These are phyloP conservation scores for Phaffia australis DNA, from an alignment of 768 basidiomycete species.

Conservation along the genomic window DNA sequence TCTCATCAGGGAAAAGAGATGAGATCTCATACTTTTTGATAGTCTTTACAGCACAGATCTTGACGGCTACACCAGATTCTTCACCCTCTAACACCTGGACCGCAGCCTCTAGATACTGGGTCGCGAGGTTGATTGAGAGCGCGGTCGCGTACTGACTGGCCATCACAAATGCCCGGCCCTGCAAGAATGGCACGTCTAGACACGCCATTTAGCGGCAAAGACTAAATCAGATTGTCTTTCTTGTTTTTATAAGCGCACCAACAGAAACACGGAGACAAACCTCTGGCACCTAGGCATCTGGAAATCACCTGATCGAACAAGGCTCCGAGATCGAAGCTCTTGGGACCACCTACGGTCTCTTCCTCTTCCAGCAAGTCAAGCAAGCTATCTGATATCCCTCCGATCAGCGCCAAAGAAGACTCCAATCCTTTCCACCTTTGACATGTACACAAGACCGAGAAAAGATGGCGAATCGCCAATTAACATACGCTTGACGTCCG, in stretches of 20 bases:
- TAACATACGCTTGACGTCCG: no score
- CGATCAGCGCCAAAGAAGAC: constrained; percentile 66
- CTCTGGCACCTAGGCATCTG: constrained; percentile 55
- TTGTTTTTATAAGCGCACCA: not conserved
- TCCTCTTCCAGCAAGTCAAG: constrained; percentile 69
- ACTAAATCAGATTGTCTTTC: not conserved
- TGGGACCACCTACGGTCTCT: constrained; percentile 50
- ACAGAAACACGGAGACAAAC: constrained; percentile 42
- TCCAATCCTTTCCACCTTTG: constrained; percentile 86
- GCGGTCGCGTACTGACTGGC: constrained; percentile 75
- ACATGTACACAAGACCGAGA: constrained; percentile 6
- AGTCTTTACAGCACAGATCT: constrained; percentile 86
- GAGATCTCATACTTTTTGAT: constrained; percentile 65
- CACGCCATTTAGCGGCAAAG: not conserved
- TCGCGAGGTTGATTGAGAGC: constrained; percentile 59
- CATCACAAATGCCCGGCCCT: constrained; percentile 89
- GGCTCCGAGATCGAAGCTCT: constrained; percentile 64
- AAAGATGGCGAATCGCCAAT: constrained; percentile 7
- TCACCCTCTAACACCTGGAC: constrained; percentile 68
- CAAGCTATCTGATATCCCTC: constrained; percentile 66
- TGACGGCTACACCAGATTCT: constrained; percentile 70
- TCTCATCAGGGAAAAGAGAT: no score
- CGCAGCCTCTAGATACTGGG: constrained; percentile 78
- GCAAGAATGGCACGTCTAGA: constrained; percentile 78
- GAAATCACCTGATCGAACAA: constrained; percentile 72